Evolutionary conservation across 805 yeast species (phyloP).

Genomic region (Candida morakotiae): DNA sequence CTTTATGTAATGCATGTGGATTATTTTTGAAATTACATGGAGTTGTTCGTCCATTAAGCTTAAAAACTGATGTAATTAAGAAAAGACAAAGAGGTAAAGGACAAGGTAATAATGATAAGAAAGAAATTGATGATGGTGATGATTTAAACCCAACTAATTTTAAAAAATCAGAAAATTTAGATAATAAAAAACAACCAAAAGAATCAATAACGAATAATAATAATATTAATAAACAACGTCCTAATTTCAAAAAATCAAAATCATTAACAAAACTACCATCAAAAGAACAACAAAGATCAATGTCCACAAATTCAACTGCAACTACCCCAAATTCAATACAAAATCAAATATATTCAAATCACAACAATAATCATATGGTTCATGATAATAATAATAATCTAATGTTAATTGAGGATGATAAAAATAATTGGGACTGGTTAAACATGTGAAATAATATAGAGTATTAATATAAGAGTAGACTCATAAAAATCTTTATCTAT

Average conservation of each 20-base stretch:
- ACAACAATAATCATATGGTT: not conserved
- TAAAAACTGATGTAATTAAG: conserved; percentile 55
- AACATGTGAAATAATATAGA: conserved; percentile 15
- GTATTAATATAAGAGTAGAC: not conserved
- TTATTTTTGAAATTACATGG: conserved; percentile 58
- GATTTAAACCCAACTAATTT: conserved; percentile 5
- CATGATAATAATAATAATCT: conserved; percentile 5
- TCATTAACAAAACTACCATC: not conserved
- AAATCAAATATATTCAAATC: not conserved
- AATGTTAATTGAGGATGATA: conserved; percentile 7
- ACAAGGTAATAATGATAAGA: not conserved
- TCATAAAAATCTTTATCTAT: too few species aligned
- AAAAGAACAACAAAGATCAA: not conserved
- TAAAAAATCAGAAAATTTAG: not conserved
- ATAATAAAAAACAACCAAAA: too few species aligned
- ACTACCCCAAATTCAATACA: not conserved
- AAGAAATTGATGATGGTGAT: conserved; percentile 6
- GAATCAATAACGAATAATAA: too few species aligned
- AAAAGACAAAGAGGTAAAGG: conserved; percentile 31
- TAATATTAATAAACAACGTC: not conserved
- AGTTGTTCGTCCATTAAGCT: conserved; percentile 54
- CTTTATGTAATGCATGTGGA: conserved; percentile 64
- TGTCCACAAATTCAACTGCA: not conserved
- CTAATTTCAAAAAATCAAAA: conserved; percentile 1
- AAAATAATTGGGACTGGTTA: conserved; percentile 24